Base-by-base conservation (phyloP, 805 yeast species). In the Hanseniaspora jakobsenii region DNA sequence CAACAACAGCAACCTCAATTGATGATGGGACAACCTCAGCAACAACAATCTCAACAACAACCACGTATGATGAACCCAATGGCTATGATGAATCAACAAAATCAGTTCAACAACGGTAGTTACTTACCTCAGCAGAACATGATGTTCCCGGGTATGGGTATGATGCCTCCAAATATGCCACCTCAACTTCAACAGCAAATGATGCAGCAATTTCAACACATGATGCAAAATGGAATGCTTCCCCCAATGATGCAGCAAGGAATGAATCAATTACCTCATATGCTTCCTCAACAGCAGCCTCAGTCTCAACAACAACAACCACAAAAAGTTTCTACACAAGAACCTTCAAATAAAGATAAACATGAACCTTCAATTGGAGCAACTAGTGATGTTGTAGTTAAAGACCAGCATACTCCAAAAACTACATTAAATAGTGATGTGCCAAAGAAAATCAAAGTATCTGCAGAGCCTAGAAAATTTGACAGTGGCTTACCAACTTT, bases 191-290 rank as follows among this genome's bases (percentile, higher is more conserved):
- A 35, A 16, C 46, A 42, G 9, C 46, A 42, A 12, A 34, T 35
- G 35, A 28, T 31, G 35, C 47, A 43, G 12, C 47, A 43, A 26
- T 43, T 43, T 23, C 47, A 43, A 6, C 47, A 43, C 24, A 43
- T 36, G 40, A 36, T 36, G 37, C 47, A 43, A 14, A 40, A 36
- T 9, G 40, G 39, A 13, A 22, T 12, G 3, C 26, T 43, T 6
- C 47, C 47, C n/a, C 41, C 47, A 26, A 32, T 18, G 16, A 32
- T 40, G 30, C 38, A 32, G 14, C 36, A 32, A 24, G 36, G n/a
- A n/a, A n/a, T n/a, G n/a, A n/a, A n/a, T n/a, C n/a, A n/a, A n/a
- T n/a, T n/a, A n/a, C n/a, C n/a, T n/a, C n/a, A 37, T 17, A 28
- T 32, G 7, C 44, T 23, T 12, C 23, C 44, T 12, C 40, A 32